Base-by-base conservation (phyloP, 768 basidiomycete species). In the Pholiota microspora region DNA sequence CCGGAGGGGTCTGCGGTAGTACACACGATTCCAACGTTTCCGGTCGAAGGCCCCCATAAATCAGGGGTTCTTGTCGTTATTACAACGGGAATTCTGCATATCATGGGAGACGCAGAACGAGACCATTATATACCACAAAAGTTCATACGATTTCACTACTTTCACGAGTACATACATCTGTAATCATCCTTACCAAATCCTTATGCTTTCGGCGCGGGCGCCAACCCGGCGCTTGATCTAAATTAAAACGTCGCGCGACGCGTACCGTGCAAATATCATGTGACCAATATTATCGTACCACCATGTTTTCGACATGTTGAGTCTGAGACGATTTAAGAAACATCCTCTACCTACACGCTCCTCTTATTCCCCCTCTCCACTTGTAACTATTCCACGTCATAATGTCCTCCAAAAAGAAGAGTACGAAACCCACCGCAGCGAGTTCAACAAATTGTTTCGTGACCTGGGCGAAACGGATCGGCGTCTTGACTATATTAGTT, bases 391-490 rank as follows among this genome's bases (percentile, higher is more conserved):
- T 9, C 9, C 21, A 12, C 21, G 9, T 23, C 21, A 42, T 42
- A 18, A 58, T 63, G 62, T 54, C 51, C 12, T n/a, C 36, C 48
- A 53, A 44, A 35, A 53, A 51, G 32, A 61, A 65, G 54, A 18
- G 45, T 29, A 16, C 55, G 13, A 57, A 57, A 36, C 0, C 61
- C 16, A 31, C 51, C 15, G 9, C 53, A 13, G 13, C 51, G 23
- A 34, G 55, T 5, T 35, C 61, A 5, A 24, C 45, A 48, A 62
- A 51, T 54, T 65, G 55, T 49, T 49, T 65, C 40, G 45, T 64
- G 45, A 73, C 65, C 57, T 80, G 79, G 79, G 62, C 58, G 18
- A 67, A 64, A 25, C 73, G 77, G 28, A 54, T 76, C 3, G 62
- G 62, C 0, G 28, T 73, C 0, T 53, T 76, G 9, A 48, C 67